Evolutionary conservation across 106 monocot species (phyloP).

Genomic region (Gastrodia elata): DNA sequence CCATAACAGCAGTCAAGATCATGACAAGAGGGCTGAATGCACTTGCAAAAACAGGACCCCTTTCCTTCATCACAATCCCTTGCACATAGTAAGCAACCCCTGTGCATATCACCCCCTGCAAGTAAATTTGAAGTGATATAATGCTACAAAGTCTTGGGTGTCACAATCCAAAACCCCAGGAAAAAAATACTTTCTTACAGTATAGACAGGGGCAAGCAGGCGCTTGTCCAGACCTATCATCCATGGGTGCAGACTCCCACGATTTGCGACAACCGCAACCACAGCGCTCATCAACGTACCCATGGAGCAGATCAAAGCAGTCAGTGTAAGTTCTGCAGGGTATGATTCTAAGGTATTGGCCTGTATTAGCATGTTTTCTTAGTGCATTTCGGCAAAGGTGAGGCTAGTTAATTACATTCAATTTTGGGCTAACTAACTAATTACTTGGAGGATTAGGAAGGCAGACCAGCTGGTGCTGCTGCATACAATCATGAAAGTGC

Average conservation of each 20-base stretch:
- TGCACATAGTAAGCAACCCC: constrained; percentile 4
- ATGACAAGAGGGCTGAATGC: constrained; percentile 9
- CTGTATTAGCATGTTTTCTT: constrained; percentile 6
- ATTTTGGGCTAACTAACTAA: not conserved
- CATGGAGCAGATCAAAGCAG: constrained; percentile 12
- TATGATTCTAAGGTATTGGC: constrained; percentile 12
- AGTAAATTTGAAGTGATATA: not conserved
- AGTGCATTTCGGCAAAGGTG: too few species aligned
- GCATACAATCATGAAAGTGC: constrained; percentile 21
- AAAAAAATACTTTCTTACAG: constrained; percentile 3
- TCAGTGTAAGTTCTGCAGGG: constrained; percentile 11
- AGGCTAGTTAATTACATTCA: not conserved
- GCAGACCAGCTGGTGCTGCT: constrained; percentile 45
- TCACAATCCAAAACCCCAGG: not conserved
- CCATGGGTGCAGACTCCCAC: constrained; percentile 7
- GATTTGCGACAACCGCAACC: constrained; percentile 11
- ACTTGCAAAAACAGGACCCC: constrained; percentile 6
- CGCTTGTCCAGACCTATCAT: constrained; percentile 14
- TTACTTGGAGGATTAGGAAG: constrained; percentile 63
- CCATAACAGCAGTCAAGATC: constrained; percentile 2
- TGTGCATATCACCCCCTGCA: constrained; percentile 7
- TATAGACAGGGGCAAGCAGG: constrained; percentile 10
- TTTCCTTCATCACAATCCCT: constrained; percentile 4
- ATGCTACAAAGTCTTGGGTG: too few species aligned
- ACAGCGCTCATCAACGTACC: constrained; percentile 9